A percentile compares a stretch with the other conserved stretches of the same genome.
Conservation (phyloP, 192 early-diverging fungal species). For the Entomortierella beljakovae region DNA sequence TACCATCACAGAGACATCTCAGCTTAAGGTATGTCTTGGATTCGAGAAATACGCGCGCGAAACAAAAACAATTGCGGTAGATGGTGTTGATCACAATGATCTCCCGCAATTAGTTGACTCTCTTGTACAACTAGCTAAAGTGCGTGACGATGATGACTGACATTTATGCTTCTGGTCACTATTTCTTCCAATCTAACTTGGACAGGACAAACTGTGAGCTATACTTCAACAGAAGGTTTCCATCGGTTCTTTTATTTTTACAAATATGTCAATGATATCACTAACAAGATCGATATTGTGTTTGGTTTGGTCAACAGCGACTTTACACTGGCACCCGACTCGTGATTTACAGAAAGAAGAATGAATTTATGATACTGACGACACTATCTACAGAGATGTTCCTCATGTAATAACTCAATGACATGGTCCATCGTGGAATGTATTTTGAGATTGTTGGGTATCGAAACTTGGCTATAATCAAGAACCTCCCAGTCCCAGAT, state of each 20-base stretch:
- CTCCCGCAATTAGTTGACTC: constrained; percentile 7
- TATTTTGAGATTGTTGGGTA: too few species aligned
- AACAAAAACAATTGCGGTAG: not conserved
- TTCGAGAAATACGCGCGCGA: constrained; percentile 12
- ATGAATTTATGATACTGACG: too few species aligned
- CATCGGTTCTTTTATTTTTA: constrained; percentile 1
- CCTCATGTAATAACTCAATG: too few species aligned
- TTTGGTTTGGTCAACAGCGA: not conserved
- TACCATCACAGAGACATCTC: not conserved
- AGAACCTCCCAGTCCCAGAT: too few species aligned
- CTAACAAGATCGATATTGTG: not conserved
- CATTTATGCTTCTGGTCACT: too few species aligned
- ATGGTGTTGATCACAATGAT: constrained; percentile 6
- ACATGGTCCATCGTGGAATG: too few species aligned
- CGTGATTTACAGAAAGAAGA: too few species aligned
- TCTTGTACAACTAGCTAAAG: not conserved
- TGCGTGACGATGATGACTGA: constrained; percentile 7
- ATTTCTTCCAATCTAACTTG: constrained; percentile 29
- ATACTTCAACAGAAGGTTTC: constrained; percentile 3
- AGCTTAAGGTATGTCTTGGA: constrained; percentile 19
- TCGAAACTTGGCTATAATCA: too few species aligned
- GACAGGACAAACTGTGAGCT: constrained; percentile 14
- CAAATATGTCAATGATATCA: constrained; percentile 6
- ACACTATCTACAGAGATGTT: too few species aligned
- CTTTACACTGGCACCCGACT: constrained; percentile 10